These are phyloP conservation scores for Laburnicola sp. DNA, from an alignment of 2,329 filamentous ascomycete genomes.

Conservation along the genomic window DNA sequence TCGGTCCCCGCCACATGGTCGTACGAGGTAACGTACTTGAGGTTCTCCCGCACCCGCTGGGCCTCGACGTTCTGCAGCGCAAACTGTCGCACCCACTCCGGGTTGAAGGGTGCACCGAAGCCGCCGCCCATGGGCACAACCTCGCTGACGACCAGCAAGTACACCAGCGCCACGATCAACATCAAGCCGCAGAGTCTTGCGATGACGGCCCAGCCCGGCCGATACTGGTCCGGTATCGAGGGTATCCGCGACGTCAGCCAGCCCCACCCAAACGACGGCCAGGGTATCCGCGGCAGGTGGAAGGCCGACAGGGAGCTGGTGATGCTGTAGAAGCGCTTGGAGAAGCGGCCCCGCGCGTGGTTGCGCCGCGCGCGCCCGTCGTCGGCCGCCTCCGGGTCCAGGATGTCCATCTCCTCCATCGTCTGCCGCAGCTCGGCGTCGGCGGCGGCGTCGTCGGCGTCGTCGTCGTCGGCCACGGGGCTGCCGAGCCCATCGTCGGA, in stretches of 20 bases:
- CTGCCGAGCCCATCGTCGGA: constrained; percentile 56
- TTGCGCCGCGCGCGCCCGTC: constrained; percentile 34
- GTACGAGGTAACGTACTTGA: constrained; percentile 77
- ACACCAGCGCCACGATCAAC: constrained; percentile 75
- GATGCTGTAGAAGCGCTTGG: constrained; percentile 60
- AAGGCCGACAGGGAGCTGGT: constrained; percentile 62
- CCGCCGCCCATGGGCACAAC: constrained; percentile 70
- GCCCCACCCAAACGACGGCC: constrained; percentile 31
- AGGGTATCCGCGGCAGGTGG: constrained; percentile 51
- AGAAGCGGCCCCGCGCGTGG: constrained; percentile 48
- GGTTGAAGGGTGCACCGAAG: constrained; percentile 71
- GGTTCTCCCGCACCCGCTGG: constrained; percentile 63
- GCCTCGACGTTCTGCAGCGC: constrained; percentile 74
- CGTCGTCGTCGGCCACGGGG: constrained; percentile 58
- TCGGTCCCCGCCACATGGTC: constrained; percentile 94
- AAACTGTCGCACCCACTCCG: constrained; percentile 77
- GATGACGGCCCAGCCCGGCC: constrained; percentile 65
- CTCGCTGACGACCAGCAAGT: constrained; percentile 83
- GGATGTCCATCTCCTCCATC: constrained; percentile 70
- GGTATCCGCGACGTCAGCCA: constrained; percentile 45
- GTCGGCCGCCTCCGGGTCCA: constrained; percentile 42
- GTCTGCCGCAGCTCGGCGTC: constrained; percentile 72
- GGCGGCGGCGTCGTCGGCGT: constrained; percentile 58
- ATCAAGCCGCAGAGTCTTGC: constrained; percentile 75
- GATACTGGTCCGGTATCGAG: constrained; percentile 52